Percentiles rank a stretch among this genome's conserved stretches.
These are phyloP conservation scores for Oryza punctata DNA, from an alignment of 176 grass and related monocot species.

Conservation along the genomic window DNA sequence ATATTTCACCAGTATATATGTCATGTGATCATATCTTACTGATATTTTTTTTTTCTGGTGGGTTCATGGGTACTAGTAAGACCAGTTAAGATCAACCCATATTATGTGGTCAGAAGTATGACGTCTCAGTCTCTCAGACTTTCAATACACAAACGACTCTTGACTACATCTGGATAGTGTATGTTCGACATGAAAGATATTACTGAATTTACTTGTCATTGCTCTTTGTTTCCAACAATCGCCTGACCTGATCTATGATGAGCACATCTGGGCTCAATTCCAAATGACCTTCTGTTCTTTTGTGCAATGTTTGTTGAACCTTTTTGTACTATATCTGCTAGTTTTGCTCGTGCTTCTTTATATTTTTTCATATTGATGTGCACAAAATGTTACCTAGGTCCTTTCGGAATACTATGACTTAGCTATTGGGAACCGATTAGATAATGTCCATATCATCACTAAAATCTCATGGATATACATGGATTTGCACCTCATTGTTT, in stretches of 20 bases:
- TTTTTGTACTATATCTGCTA: neutral
- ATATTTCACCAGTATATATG: neutral
- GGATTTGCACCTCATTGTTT: neutral
- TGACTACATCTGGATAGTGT: neutral
- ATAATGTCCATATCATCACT: constrained; percentile 11
- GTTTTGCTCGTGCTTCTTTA: neutral
- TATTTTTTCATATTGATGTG: neutral
- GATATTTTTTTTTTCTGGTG: neutral
- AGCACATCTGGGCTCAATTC: neutral
- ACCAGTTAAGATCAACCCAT: neutral
- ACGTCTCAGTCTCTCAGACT: neutral
- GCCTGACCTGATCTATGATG: neutral
- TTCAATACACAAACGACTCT: neutral
- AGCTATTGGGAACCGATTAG: neutral
- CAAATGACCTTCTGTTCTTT: constrained; percentile 7
- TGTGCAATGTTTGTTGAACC: neutral
- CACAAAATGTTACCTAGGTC: neutral
- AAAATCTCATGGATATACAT: neutral
- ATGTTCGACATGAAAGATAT: neutral
- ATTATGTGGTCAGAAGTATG: neutral
- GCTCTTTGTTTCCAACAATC: neutral
- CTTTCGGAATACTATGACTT: neutral
- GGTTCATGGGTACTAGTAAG: neutral
- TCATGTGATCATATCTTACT: constrained; percentile 15
- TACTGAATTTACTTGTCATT: neutral